phyloP scores from a whole-genome alignment of 2,329 filamentous ascomycete genomes.

The Aureobasidium sp. region DNA sequence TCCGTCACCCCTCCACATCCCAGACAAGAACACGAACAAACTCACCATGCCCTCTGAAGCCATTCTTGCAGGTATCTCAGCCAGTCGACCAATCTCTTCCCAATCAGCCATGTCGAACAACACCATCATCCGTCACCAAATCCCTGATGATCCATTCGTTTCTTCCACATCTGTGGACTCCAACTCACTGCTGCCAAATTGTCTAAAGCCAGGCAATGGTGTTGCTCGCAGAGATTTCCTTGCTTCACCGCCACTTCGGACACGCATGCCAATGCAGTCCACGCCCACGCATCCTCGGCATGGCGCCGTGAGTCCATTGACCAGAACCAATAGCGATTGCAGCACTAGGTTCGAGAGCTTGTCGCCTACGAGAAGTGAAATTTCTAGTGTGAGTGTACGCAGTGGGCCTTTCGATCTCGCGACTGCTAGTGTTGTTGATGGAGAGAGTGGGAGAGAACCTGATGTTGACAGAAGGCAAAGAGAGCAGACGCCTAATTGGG shows the following conservation, averaged over 20 bases:
- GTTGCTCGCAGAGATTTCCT: slow-evolving; percentile 2
- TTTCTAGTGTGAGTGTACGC: background rate
- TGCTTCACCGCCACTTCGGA: background rate
- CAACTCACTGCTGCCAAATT: background rate
- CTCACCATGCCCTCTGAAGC: slow-evolving; percentile 9
- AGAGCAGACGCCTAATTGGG: slow-evolving; percentile 11
- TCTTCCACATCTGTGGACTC: background rate
- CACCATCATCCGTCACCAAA: background rate
- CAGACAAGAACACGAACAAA: background rate
- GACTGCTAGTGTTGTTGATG: background rate
- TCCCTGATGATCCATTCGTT: background rate
- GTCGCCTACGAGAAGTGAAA: background rate
- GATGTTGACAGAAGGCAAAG: background rate
- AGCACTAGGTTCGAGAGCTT: background rate
- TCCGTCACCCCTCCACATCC: slow-evolving; percentile 1
- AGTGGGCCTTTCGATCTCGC: slow-evolving; percentile 8
- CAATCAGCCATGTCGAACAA: background rate
- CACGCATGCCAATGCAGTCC: background rate
- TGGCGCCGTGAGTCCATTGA: background rate
- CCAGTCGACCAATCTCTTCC: background rate
- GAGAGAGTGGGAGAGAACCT: background rate
- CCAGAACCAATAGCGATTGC: slow-evolving; percentile 7
- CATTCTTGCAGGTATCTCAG: background rate
- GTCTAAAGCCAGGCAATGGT: background rate
- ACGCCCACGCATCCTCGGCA: background rate